Percentiles rank a stretch among this genome's conserved stretches.
phyloP scores from a whole-genome alignment of 805 yeast species.

The Nematodospora valgi region DNA sequence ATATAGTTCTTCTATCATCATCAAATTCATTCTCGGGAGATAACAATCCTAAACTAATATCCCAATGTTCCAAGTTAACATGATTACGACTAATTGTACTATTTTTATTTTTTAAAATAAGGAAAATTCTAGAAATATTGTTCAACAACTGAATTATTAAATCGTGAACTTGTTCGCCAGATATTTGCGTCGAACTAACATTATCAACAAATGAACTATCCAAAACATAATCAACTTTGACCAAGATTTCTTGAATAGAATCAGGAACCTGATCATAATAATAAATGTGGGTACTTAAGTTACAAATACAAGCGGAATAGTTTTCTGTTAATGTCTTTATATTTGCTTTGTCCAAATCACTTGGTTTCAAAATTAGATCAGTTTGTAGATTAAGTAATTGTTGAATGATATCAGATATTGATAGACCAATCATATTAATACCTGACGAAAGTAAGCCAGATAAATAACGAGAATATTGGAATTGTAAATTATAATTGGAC shows the following conservation, averaged over 20 bases:
- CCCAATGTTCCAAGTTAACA: constrained; percentile 44
- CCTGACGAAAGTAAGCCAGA: constrained; percentile 67
- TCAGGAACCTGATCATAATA: constrained; percentile 86
- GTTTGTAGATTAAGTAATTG: constrained; percentile 52
- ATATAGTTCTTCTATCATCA: constrained; percentile 11
- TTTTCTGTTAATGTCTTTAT: constrained; percentile 32
- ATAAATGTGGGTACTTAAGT: constrained; percentile 72
- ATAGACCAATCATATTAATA: constrained; percentile 82
- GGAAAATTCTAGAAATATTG: constrained; percentile 30
- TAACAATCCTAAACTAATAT: constrained; percentile 32
- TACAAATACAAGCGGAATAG: constrained; percentile 59
- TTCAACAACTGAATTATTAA: constrained; percentile 28
- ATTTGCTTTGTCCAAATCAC: constrained; percentile 17
- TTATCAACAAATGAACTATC: constrained; percentile 13
- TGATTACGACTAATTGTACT: constrained; percentile 40
- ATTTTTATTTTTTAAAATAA: constrained; percentile 26
- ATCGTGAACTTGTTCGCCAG: constrained; percentile 11
- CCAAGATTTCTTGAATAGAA: constrained; percentile 65
- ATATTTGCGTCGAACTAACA: not conserved
- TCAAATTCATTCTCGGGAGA: constrained; percentile 18
- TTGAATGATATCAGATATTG: constrained; percentile 75
- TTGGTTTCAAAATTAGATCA: constrained; percentile 24
- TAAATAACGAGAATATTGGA: constrained; percentile 43
- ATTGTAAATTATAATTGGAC: constrained; percentile 22
- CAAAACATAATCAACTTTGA: constrained; percentile 37